Conservation (phyloP, 2,329 filamentous ascomycete species). For the Diaporthe aspalathi region DNA sequence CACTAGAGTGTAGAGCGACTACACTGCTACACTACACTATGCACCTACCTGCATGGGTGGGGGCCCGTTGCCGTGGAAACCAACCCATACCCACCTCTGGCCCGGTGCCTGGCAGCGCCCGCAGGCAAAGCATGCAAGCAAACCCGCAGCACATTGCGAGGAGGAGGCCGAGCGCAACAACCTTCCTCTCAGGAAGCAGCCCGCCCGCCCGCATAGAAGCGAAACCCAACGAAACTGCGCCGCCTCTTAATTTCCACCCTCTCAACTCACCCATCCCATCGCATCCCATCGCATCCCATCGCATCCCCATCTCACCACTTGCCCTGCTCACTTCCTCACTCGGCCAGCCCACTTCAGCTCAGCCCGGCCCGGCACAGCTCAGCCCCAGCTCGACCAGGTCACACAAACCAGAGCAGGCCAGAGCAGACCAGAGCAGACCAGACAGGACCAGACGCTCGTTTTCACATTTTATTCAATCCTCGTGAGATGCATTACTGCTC, state of each 20-base stretch:
- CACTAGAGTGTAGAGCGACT: too few species aligned
- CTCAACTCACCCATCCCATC: neutral
- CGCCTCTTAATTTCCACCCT: constrained; percentile 29
- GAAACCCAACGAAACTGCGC: constrained; percentile 21
- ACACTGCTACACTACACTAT: too few species aligned
- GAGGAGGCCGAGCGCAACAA: constrained; percentile 17
- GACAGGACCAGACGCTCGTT: constrained; percentile 20
- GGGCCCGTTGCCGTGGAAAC: constrained; percentile 27
- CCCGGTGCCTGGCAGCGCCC: constrained; percentile 5
- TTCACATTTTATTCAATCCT: constrained; percentile 14
- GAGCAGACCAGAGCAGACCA: neutral
- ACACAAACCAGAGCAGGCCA: neutral
- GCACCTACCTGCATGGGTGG: neutral
- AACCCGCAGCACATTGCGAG: too few species aligned
- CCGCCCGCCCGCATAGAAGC: too few species aligned
- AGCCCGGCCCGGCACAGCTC: too few species aligned
- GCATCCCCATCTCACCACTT: too few species aligned
- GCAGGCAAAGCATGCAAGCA: neutral
- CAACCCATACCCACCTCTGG: neutral
- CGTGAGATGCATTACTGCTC: constrained; percentile 37
- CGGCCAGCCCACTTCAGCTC: neutral
- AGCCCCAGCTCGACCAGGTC: too few species aligned
- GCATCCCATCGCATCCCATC: too few species aligned
- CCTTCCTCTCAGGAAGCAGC: constrained; percentile 15
- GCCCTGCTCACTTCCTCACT: constrained; percentile 12